These are phyloP conservation scores for Lepiota venenata DNA, from an alignment of 768 basidiomycete species.

Conservation along the genomic window DNA sequence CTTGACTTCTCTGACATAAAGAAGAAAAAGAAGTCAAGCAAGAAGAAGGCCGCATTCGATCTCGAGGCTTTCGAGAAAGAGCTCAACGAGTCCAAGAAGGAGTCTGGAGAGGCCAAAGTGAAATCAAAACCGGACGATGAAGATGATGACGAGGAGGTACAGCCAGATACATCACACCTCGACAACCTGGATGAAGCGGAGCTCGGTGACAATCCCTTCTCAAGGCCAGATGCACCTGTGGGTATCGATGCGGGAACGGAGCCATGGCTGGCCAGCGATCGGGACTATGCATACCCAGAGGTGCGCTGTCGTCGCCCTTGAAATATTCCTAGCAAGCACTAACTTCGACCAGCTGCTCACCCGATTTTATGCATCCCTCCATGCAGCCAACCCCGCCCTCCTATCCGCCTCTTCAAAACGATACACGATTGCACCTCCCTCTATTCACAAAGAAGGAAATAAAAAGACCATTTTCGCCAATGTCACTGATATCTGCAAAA, in stretches of 20 bases:
- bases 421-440: constrained; percentile 96
- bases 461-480: constrained; percentile 98
- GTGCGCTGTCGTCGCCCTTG: constrained; percentile 34
- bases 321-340: not conserved
- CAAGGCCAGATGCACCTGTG: constrained; percentile 50
- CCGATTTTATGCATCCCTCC: constrained; percentile 88
- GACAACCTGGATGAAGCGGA: constrained; percentile 77
- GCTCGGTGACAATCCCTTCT: constrained; percentile 87
- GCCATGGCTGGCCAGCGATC: constrained; percentile 88
- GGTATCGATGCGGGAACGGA: constrained; percentile 75
- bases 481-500: constrained; percentile 94
- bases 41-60: constrained; percentile 88
- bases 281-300: constrained; percentile 96
- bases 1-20: constrained; percentile 95
- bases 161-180: constrained; percentile 60
- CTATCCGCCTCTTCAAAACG: constrained; percentile 82
- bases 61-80: constrained; percentile 95
- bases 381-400: constrained; percentile 90
- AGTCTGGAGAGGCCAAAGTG: constrained; percentile 39
- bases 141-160: constrained; percentile 51
- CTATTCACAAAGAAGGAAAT: constrained; percentile 92
- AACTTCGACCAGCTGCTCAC: constrained; percentile 65
- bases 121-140: constrained; percentile 35
- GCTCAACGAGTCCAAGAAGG: constrained; percentile 67
- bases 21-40: constrained; percentile 88